Base-by-base conservation (phyloP, 2,329 filamentous ascomycete species). In the Leptosphaerulina australis region DNA sequence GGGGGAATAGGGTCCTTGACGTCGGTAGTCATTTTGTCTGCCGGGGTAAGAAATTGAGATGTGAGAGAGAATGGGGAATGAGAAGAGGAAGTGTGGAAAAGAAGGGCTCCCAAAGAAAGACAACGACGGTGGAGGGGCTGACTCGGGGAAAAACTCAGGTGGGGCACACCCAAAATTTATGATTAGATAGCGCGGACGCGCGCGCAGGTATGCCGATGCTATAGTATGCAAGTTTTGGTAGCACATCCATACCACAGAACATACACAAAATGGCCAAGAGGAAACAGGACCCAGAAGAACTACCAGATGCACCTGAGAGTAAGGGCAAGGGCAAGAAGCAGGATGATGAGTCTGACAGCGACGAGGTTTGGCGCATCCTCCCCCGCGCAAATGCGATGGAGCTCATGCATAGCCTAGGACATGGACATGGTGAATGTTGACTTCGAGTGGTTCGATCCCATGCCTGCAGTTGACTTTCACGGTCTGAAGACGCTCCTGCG, bases 391-490 rank as follows among this genome's bases (percentile, higher is more conserved):
- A 50, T 46, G 34, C 43, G 36, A 41, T 28, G 12, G 29, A 41
- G 38, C 57, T 59, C 49, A 62, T 44, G 40, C 41, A 39, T 29
- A 11, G 52, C 17, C n/a, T 38, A 96, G 90, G 90, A 96, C 67
- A 88, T 91, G 67, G 89, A 96, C 70, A 88, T 93, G 72, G 85
- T 99, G 59, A 88, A 97, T 69, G 91, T 97, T 50, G 93, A 97
- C 60, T 99, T 99, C 67, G 94, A 99, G 78, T 97, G 91, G 89
- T 99, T 97, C 78, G 95, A 97, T 76, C 96, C 93, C 56, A 88
- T 94, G 64, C 81, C 89, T 2, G 85, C 88, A 6, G 82, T 96
- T 64, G 94, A 99, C 74, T 97, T 97, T 74, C 93, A 97, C 75
- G 94, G 94, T 50, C 83, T 95, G 63, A 97, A 97, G 74, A 88